Evolutionary conservation across 179 eudicot species (phyloP).

Genomic region (Silene coronaria): DNA sequence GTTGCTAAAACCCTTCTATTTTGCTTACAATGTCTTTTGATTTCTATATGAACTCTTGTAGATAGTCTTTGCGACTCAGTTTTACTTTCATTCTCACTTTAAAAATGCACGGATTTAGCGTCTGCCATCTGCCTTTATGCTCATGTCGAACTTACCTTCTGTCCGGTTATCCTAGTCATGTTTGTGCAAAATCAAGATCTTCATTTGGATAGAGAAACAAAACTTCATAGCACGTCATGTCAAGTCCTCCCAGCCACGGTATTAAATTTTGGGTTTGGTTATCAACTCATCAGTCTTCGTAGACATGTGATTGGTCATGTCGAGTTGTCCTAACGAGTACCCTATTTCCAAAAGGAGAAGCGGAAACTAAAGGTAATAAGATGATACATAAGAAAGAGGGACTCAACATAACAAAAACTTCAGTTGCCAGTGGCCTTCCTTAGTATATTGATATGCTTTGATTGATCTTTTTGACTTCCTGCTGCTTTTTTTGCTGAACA

Average conservation of each 20-base stretch:
- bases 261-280: neutral
- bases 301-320: no score
- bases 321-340: no score
- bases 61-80: neutral
- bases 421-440: neutral
- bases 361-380: no score
- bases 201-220: neutral
- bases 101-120: neutral
- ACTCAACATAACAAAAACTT: no score
- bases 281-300: neutral
- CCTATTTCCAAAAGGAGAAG: no score
- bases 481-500: neutral
- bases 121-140: neutral
- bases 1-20: neutral
- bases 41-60: neutral
- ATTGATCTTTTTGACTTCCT: neutral
- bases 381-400: no score
- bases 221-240: neutral
- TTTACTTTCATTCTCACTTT: neutral
- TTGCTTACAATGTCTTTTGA: neutral
- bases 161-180: neutral
- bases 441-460: neutral
- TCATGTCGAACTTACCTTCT: neutral
- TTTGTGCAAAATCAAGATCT: neutral
- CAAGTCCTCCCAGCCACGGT: neutral